These are phyloP conservation scores for Sphagnurus paluster DNA, from an alignment of 1,284 basidiomycete species.

Conservation along the genomic window DNA sequence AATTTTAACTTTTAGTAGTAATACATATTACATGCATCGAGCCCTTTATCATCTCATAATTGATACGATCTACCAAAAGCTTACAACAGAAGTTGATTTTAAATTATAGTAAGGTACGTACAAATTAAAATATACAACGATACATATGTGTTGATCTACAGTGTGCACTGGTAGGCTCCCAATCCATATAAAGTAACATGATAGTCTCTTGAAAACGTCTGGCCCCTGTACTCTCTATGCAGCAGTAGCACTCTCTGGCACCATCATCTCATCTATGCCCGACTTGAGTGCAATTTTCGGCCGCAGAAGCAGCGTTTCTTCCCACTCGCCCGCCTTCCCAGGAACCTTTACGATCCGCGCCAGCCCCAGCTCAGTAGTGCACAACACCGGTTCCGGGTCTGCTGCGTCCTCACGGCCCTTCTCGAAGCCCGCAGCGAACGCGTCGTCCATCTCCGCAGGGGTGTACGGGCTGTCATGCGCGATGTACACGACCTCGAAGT, in stretches of 20 bases:
- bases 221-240: not conserved
- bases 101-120: conserved; percentile 11
- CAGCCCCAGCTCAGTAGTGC: conserved; percentile 29
- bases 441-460: conserved; percentile 37
- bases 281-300: conserved; percentile 34
- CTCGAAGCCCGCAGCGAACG: conserved; percentile 25
- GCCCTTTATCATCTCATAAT: not conserved
- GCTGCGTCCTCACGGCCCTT: conserved; percentile 16
- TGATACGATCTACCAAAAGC: not conserved
- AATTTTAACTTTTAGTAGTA: too few relatives aligned
- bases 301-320: conserved; percentile 28
- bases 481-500: conserved; percentile 36
- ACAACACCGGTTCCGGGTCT: conserved; percentile 24
- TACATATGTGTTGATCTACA: conserved; percentile 2
- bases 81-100: too few relatives aligned
- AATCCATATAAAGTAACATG: not conserved
- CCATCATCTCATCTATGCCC: conserved; percentile 26
- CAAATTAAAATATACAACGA: conserved; percentile 6
- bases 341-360: conserved; percentile 22
- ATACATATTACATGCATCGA: too few relatives aligned
- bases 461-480: conserved; percentile 33
- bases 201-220: not conserved
- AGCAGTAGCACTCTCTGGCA: not conserved
- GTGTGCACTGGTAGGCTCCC: not conserved
- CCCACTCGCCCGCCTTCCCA: conserved; percentile 28